Conservation (phyloP, 169 alveolate genomes). For the Eimeria brunetti region DNA sequence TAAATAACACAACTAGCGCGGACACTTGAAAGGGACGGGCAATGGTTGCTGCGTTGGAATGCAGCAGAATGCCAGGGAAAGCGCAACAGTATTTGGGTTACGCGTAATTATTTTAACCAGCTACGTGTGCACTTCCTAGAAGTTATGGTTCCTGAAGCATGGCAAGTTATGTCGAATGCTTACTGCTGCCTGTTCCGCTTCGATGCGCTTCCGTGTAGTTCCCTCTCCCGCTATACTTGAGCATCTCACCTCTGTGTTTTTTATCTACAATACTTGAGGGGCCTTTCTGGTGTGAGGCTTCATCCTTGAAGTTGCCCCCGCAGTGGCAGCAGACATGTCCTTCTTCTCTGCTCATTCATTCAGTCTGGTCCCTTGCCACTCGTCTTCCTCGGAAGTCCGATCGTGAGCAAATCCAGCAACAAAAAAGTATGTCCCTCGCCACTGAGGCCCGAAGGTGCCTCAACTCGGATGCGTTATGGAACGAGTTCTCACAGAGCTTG, state of each 20-base stretch:
- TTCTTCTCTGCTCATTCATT: background rate
- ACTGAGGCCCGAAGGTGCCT: background rate
- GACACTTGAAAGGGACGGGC: background rate
- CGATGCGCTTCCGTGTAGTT: background rate
- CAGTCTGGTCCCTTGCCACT: background rate
- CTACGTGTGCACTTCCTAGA: background rate
- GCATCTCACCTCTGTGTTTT: background rate
- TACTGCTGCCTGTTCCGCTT: background rate
- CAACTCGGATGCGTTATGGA: background rate
- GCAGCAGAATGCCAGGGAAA: background rate
- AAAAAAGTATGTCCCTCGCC: background rate
- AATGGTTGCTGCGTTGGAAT: background rate
- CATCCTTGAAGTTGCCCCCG: background rate
- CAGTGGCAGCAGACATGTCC: background rate
- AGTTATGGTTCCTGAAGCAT: background rate
- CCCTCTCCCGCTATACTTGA: background rate
- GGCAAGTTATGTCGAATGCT: background rate
- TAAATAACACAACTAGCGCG: background rate
- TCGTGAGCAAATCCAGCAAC: too few relatives aligned
- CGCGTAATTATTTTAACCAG: background rate
- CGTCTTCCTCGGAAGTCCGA: background rate
- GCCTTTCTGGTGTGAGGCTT: background rate
- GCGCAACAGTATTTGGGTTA: background rate
- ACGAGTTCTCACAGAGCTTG: background rate
- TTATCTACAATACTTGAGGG: background rate